Evolutionary conservation across 2,329 filamentous ascomycete species (phyloP), one percentile per base, ranked within the genome.

Genomic region (Fusarium clavum): DNA sequence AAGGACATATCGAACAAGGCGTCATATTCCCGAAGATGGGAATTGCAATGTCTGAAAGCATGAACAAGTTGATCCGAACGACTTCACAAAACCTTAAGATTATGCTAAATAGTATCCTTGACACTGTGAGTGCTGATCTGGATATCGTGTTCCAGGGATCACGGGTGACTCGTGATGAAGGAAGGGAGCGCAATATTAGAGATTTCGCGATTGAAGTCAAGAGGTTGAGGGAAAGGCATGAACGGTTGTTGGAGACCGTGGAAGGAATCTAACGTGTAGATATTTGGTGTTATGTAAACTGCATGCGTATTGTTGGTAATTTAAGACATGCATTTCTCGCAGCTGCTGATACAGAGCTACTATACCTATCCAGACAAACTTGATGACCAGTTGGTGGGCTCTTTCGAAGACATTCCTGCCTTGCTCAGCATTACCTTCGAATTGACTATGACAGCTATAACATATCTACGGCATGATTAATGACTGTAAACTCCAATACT

Each of bases 1-100:
- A 61, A 56, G 57, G 57, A 7, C 51, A 61, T 14, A 61, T 61
- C 9, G 34, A 61, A 4, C 41, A 38, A 9, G 57, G 57, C 8
- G 34, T 48, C 11, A 30, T 61, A 13, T 61, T 61, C 12, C 57
- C 57, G 1, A n/a, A 61, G 8, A 24, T 61, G 32, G 44, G 25
- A 4, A 22, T 61, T 8, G 22, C 51, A 22, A 48, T 56, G 9
- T 38, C 57, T 8, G 51, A 55, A 25, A 29, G 51, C 16, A 60
- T 60, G 57, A 29, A 41, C 18, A 30, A n/a, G 9, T 27, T 60
- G 32, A 48, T 60, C 41, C 30, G 14, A 43, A 14, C 8, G 9
- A 43, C 51, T 18, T 46, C 49, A 13, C 16, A 4, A 27, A 43
- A 12, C 3, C 11, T 60, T 7, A 29, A 55, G 3, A 20, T 2